These are phyloP conservation scores for Aquilaria agallochum DNA, from an alignment of 441 rosid genomes.

Conservation along the genomic window DNA sequence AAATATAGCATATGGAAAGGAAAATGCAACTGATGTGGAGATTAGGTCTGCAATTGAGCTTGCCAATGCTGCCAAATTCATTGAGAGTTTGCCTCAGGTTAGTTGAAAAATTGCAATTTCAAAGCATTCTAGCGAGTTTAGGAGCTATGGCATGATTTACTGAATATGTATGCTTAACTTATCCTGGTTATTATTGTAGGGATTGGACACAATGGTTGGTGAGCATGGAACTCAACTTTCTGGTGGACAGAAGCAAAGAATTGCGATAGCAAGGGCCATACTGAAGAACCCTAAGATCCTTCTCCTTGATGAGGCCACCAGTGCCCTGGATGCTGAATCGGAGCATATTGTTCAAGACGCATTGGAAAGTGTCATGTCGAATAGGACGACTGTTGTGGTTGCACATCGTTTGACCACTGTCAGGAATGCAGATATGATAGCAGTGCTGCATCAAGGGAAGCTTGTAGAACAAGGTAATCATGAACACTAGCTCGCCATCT, in stretches of 20 bases:
- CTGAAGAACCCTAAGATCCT: constrained; percentile 36
- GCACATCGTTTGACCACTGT: constrained; percentile 33
- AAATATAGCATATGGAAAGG: constrained; percentile 77
- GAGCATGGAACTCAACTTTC: constrained; percentile 41
- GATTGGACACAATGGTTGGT: constrained; percentile 69
- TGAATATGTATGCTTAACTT: too few species aligned
- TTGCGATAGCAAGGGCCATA: constrained; percentile 40
- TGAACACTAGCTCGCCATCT: background rate
- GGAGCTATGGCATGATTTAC: too few species aligned
- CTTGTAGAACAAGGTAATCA: constrained; percentile 25
- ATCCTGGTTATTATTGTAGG: constrained; percentile 23
- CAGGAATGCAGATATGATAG: constrained; percentile 29
- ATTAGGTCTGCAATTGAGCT: constrained; percentile 55
- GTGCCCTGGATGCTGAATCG: constrained; percentile 44
- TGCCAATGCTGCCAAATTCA: constrained; percentile 74
- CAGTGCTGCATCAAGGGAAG: constrained; percentile 25
- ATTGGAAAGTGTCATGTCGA: constrained; percentile 26
- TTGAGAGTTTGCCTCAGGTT: constrained; percentile 69
- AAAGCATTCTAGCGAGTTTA: too few species aligned
- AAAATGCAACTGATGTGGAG: constrained; percentile 48
- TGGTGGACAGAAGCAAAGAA: constrained; percentile 39
- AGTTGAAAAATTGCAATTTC: background rate
- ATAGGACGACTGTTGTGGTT: constrained; percentile 33
- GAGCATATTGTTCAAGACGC: constrained; percentile 38
- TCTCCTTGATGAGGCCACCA: constrained; percentile 37